Evolutionary conservation across 306 rosid genomes (phyloP).

Genomic region (Carpinus viminea): DNA sequence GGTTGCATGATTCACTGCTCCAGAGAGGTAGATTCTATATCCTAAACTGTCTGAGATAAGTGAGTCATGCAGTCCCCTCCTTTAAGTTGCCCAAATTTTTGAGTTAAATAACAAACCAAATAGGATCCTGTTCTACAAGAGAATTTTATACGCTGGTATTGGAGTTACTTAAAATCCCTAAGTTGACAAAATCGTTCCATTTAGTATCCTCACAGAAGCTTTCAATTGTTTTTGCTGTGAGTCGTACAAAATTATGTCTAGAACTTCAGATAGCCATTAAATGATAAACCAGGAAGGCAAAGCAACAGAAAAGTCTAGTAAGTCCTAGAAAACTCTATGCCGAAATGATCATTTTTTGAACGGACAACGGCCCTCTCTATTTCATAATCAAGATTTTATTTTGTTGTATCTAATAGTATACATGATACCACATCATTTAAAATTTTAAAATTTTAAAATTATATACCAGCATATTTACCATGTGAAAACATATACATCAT

Average conservation of each 20-base stretch:
- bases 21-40: too few relatives aligned
- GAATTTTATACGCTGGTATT: conserved; percentile 2
- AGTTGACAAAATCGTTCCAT: background rate
- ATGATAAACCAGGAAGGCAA: background rate
- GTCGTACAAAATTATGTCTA: background rate
- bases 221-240: background rate
- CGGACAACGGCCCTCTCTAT: too few relatives aligned
- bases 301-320: background rate
- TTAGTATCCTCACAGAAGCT: background rate
- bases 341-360: background rate
- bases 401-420: too few relatives aligned
- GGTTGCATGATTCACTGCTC: too few relatives aligned
- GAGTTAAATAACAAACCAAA: background rate
- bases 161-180: background rate
- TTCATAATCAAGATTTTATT: too few relatives aligned
- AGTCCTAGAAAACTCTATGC: background rate
- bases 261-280: background rate
- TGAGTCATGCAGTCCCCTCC: too few relatives aligned
- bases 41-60: too few relatives aligned
- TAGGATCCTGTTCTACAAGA: background rate
- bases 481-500: too few relatives aligned
- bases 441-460: too few relatives aligned
- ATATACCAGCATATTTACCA: too few relatives aligned
- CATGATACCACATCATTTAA: too few relatives aligned
- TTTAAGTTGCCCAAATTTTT: too few relatives aligned